A percentile compares a stretch with the other conserved stretches of the same genome.
These are phyloP conservation scores for Herpetomonas samuelpessoai DNA, from an alignment of 208 protist genomes.

Conservation along the genomic window DNA sequence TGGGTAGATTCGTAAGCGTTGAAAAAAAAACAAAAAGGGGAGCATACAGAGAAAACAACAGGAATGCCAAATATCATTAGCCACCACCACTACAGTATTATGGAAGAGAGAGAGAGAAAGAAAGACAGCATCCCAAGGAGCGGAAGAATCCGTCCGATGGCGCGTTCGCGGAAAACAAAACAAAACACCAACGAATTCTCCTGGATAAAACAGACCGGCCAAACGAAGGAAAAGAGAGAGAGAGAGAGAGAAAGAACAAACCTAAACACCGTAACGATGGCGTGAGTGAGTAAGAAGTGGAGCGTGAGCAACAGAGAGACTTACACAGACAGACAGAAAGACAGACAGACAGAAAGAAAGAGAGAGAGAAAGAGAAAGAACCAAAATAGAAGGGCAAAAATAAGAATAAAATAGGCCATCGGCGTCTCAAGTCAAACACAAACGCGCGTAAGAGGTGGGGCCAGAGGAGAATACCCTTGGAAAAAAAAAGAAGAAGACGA, in stretches of 20 bases:
- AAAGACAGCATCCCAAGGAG: slow-evolving; percentile 3
- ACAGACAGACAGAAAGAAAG: slow-evolving; percentile 11
- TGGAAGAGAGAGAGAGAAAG: slow-evolving; percentile 6
- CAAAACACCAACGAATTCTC: slow-evolving; percentile 1
- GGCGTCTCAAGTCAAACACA: neutral
- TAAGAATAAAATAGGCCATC: neutral
- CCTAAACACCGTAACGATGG: neutral
- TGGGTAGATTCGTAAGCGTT: neutral
- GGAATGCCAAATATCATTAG: neutral
- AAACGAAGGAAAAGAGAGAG: slow-evolving; percentile 8
- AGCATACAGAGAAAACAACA: too few species aligned
- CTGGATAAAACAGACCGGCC: slow-evolving; percentile 1
- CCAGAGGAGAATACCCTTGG: neutral
- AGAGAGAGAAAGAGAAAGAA: slow-evolving; percentile 3
- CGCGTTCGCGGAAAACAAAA: neutral
- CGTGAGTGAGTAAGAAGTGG: neutral
- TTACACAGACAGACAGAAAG: slow-evolving; percentile 8
- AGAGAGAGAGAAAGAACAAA: slow-evolving; percentile 8
- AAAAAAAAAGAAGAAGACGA: slow-evolving; percentile 1
- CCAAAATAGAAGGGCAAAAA: slow-evolving; percentile 4
- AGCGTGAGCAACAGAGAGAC: neutral
- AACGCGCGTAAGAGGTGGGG: neutral
- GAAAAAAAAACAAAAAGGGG: slow-evolving; percentile 7
- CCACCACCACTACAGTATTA: neutral
- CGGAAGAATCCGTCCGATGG: too few species aligned